Evolutionary conservation across 163 green algal species (phyloP).

Genomic region (Chlorella variabilis): DNA sequence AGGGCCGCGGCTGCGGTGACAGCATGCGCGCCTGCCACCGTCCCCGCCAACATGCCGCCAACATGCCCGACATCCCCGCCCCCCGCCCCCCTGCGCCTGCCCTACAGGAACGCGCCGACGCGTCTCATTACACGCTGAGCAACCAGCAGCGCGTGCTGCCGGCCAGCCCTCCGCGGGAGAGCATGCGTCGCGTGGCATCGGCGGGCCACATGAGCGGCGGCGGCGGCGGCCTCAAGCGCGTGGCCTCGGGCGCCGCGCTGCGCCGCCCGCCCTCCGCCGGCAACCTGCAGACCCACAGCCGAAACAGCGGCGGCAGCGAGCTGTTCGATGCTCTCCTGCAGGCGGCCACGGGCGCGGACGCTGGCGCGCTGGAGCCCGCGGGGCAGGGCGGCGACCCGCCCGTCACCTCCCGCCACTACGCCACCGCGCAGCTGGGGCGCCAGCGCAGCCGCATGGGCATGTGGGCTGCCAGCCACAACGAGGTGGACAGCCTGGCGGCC

Average conservation of each 20-base stretch:
- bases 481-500: conserved; percentile 54
- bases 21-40: too few species aligned
- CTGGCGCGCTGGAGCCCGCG: neutral
- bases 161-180: conserved; percentile 14
- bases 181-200: conserved; percentile 29
- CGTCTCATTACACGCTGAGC: conserved; percentile 25
- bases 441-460: conserved; percentile 36
- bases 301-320: conserved; percentile 44
- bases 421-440: conserved; percentile 11
- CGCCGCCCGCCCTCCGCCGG: conserved; percentile 35
- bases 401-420: conserved; percentile 28
- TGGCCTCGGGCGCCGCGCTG: conserved; percentile 3
- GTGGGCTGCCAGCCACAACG: conserved; percentile 20
- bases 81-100: too few species aligned
- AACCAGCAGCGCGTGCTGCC: conserved; percentile 18
- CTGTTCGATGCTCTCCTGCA: conserved; percentile 81
- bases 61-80: too few species aligned
- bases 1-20: too few species aligned
- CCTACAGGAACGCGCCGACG: conserved; percentile 39
- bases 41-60: too few species aligned
- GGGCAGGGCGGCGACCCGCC: conserved; percentile 26
- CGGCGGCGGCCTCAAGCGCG: conserved; percentile 23
- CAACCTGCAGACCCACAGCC: conserved; percentile 29
- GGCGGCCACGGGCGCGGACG: conserved; percentile 59
- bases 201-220: conserved; percentile 19